phyloP scores from a whole-genome alignment of 805 yeast species.

The Wickerhamia fluorescens region DNA sequence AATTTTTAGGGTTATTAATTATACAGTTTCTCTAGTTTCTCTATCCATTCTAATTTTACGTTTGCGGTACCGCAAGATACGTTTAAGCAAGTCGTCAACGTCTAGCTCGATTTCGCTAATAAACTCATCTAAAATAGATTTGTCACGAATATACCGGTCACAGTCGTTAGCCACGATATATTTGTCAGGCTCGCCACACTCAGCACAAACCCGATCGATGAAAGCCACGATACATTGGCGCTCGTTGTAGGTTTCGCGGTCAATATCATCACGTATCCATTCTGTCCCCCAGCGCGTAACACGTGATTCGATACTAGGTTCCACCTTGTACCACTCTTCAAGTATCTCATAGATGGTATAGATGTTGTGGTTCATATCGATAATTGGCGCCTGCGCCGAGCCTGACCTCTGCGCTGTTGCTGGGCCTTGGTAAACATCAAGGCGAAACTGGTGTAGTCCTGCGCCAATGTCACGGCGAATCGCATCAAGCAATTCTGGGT shows the following conservation, averaged over 20 bases:
- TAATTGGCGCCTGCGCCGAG: conserved; percentile 1
- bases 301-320: conserved; percentile 7
- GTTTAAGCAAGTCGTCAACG: conserved; percentile 7
- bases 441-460: not conserved
- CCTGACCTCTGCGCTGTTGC: not conserved
- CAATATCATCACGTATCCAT: conserved; percentile 11
- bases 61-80: conserved; percentile 6
- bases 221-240: conserved; percentile 7
- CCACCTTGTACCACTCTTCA: conserved; percentile 9
- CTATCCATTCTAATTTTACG: conserved; percentile 1
- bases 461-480: not conserved
- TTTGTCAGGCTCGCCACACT: conserved; percentile 5
- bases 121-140: conserved; percentile 10
- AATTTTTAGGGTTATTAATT: no score
- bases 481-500: not conserved
- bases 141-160: conserved; percentile 8
- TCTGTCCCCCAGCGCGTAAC: conserved; percentile 8
- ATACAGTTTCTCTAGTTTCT: no score
- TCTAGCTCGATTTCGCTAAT: conserved; percentile 11
- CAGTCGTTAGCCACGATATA: conserved; percentile 7
- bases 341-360: conserved; percentile 8
- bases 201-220: conserved; percentile 6
- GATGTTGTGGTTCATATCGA: conserved; percentile 10
- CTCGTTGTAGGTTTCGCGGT: conserved; percentile 8
- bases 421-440: not conserved